Conservation (phyloP, 2,329 filamentous ascomycete species). For the Fusarium siculi region DNA sequence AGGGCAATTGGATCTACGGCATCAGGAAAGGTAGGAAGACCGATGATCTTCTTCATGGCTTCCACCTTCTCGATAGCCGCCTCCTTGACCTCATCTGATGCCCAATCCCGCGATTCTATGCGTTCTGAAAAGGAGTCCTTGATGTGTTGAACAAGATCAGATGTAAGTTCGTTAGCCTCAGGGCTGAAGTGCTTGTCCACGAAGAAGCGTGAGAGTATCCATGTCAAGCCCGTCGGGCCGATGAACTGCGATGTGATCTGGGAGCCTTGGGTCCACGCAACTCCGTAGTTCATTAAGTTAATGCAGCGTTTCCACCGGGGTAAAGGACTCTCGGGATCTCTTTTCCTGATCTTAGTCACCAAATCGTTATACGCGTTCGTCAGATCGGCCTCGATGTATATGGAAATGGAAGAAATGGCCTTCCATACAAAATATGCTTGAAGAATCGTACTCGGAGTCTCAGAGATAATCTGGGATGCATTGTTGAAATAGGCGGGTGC, state of each 20-base stretch:
- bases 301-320: not conserved
- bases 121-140: conserved; percentile 72
- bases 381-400: not conserved
- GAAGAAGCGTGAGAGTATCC: conserved; percentile 78
- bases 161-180: conserved; percentile 71
- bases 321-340: not conserved
- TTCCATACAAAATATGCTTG: not conserved
- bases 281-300: not conserved
- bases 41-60: conserved; percentile 75
- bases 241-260: not conserved
- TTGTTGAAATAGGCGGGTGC: not conserved
- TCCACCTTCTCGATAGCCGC: conserved; percentile 72
- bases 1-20: conserved; percentile 68
- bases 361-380: not conserved
- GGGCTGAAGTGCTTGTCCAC: conserved; percentile 75
- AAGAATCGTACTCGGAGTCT: not conserved
- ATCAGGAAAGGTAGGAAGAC: conserved; percentile 72
- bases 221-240: conserved; percentile 60
- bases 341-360: not conserved
- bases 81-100: conserved; percentile 68
- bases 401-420: not conserved
- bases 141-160: conserved; percentile 77
- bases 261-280: not conserved
- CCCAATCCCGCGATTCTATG: conserved; percentile 69
- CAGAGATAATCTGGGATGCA: not conserved